Percentiles rank a stretch among this genome's conserved stretches.
Evolutionary conservation across 257 asterid species (phyloP).

Genomic region (Avicennia marina): DNA sequence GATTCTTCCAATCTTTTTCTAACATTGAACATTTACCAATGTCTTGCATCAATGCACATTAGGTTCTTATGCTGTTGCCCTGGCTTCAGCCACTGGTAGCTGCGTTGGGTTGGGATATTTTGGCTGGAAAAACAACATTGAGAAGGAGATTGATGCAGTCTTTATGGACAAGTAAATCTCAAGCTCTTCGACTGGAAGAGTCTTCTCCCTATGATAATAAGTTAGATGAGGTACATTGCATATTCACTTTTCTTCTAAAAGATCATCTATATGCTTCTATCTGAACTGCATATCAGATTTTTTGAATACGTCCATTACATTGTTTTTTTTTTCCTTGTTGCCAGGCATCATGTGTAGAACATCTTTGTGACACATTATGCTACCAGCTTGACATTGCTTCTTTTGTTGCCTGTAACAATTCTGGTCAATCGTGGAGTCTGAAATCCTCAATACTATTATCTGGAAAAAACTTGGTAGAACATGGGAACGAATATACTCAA

Average conservation of each 20-base stretch:
- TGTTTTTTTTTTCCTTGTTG: slow-evolving; percentile 16
- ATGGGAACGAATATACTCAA: slow-evolving; percentile 43
- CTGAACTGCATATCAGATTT: slow-evolving; percentile 10
- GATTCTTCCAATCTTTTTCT: too few species aligned
- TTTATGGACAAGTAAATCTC: slow-evolving; percentile 92
- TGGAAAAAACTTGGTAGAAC: slow-evolving; percentile 49
- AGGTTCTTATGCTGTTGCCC: slow-evolving; percentile 84
- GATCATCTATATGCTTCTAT: slow-evolving; percentile 13
- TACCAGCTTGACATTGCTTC: slow-evolving; percentile 92
- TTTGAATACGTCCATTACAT: slow-evolving; percentile 8
- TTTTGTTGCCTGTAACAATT: slow-evolving; percentile 83
- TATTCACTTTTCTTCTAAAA: slow-evolving; percentile 11
- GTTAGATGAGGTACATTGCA: slow-evolving; percentile 60
- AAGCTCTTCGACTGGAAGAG: slow-evolving; percentile 76
- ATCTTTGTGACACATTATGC: slow-evolving; percentile 91
- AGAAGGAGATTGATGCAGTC: slow-evolving; percentile 85
- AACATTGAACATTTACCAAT: too few species aligned
- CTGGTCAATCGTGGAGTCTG: slow-evolving; percentile 88
- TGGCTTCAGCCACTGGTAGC: slow-evolving; percentile 95
- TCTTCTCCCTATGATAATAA: slow-evolving; percentile 56
- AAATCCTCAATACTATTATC: slow-evolving; percentile 75
- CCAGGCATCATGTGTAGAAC: slow-evolving; percentile 86
- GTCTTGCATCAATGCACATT: slow-evolving; percentile 18
- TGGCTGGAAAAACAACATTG: slow-evolving; percentile 74
- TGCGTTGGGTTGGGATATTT: slow-evolving; percentile 96